These are phyloP conservation scores for Moesziomyces sp. DNA, from an alignment of 1,284 basidiomycete genomes.

Conservation along the genomic window DNA sequence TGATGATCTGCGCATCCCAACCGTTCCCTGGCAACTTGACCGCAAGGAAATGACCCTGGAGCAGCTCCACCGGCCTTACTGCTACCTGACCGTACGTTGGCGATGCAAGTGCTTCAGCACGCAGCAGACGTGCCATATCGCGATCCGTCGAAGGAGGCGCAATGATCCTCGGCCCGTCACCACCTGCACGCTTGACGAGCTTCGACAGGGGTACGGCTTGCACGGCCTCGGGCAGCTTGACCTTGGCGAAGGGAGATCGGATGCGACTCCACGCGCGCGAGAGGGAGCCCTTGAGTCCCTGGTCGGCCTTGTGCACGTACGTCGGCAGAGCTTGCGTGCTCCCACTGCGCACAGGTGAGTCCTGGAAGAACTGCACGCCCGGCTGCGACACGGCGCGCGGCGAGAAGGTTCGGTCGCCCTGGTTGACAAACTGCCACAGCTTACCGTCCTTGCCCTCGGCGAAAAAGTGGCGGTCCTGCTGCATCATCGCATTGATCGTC, in stretches of 20 bases:
- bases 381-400: too few species aligned
- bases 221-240: too few species aligned
- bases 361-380: too few species aligned
- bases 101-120: neutral
- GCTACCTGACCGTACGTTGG: neutral
- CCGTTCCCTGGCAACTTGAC: slow-evolving; percentile 12
- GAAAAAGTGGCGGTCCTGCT: neutral
- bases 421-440: neutral
- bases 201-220: too few species aligned
- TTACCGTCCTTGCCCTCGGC: neutral
- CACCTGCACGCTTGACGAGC: too few species aligned
- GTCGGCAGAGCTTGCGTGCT: too few species aligned
- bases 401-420: too few species aligned
- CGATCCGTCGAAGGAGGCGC: neutral
- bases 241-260: too few species aligned
- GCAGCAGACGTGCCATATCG: neutral
- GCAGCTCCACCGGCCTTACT: neutral
- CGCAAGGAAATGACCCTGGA: neutral
- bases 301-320: too few species aligned
- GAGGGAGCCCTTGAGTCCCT: too few species aligned
- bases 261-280: too few species aligned
- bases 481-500: neutral
- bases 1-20: slow-evolving; percentile 3
- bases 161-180: neutral
- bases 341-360: too few species aligned